phyloP scores from a whole-genome alignment of 306 rosid species.

The Cucurbita argyrosperma region DNA sequence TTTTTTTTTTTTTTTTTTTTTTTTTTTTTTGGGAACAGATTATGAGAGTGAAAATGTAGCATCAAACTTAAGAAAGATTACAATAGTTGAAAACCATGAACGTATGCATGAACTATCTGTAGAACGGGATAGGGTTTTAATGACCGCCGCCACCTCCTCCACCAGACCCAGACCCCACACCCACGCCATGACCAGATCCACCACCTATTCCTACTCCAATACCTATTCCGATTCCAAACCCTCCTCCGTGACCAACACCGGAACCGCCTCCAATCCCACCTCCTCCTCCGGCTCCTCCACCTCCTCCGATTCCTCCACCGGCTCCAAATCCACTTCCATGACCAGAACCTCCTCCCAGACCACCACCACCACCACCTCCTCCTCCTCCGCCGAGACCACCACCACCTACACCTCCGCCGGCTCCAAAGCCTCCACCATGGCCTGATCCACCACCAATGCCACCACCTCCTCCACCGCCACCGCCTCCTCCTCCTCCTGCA shows the following conservation, averaged over 20 bases:
- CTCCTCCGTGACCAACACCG: slow-evolving; percentile 21
- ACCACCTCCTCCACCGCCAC: slow-evolving; percentile 17
- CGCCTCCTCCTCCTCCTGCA: slow-evolving; percentile 14
- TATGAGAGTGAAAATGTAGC: too few species aligned
- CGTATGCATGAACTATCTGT: background rate
- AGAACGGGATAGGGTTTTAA: background rate
- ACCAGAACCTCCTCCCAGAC: background rate
- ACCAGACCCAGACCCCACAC: slow-evolving; percentile 21
- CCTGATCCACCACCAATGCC: slow-evolving; percentile 15
- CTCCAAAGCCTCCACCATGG: slow-evolving; percentile 23
- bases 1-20: too few species aligned
- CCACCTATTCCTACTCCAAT: slow-evolving; percentile 30
- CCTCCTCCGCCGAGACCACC: background rate
- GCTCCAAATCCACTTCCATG: slow-evolving; percentile 2
- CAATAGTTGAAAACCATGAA: too few species aligned
- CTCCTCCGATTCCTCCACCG: slow-evolving; percentile 11
- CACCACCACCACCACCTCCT: background rate
- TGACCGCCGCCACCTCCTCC: slow-evolving; percentile 25
- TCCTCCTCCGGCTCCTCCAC: slow-evolving; percentile 9
- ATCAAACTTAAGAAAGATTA: too few species aligned
- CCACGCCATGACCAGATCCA: slow-evolving; percentile 20
- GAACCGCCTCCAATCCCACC: background rate
- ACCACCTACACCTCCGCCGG: background rate
- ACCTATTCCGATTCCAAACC: slow-evolving; percentile 35
- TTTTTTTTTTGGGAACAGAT: too few species aligned